Evolutionary conservation across 2,329 filamentous ascomycete species (phyloP).

Genomic region (Fusarium torulosum): DNA sequence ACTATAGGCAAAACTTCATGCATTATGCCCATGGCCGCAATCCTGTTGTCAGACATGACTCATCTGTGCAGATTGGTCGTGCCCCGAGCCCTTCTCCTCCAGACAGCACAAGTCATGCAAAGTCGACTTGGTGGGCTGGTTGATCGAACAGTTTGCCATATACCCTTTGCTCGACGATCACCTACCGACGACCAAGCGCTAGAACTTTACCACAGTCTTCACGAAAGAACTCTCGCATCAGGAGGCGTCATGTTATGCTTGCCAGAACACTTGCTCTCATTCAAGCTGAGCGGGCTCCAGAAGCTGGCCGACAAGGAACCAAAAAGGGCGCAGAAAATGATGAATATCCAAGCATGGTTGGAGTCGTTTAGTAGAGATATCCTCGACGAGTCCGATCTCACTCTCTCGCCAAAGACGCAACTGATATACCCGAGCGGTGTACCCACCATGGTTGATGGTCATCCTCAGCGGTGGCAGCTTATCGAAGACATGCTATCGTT

Average conservation of each 20-base stretch:
- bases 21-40: constrained; percentile 66
- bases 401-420: constrained; percentile 65
- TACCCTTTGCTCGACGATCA: constrained; percentile 68
- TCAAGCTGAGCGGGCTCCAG: constrained; percentile 71
- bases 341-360: constrained; percentile 65
- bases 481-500: constrained; percentile 57
- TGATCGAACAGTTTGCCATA: constrained; percentile 63
- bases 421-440: constrained; percentile 68
- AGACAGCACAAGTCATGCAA: constrained; percentile 69
- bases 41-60: constrained; percentile 57
- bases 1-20: constrained; percentile 66
- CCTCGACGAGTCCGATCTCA: constrained; percentile 73
- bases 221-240: constrained; percentile 53
- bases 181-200: constrained; percentile 51
- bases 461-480: constrained; percentile 65
- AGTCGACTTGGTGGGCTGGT: constrained; percentile 66
- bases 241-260: constrained; percentile 69
- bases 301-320: constrained; percentile 62
- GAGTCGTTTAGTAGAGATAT: constrained; percentile 67
- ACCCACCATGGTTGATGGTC: constrained; percentile 63
- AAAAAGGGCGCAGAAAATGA: constrained; percentile 60
- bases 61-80: constrained; percentile 67
- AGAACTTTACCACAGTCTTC: constrained; percentile 54
- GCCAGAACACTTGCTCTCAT: constrained; percentile 74
- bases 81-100: constrained; percentile 66